phyloP scores from a whole-genome alignment of 331 rosid species.

The Pyracantha coccinea region DNA sequence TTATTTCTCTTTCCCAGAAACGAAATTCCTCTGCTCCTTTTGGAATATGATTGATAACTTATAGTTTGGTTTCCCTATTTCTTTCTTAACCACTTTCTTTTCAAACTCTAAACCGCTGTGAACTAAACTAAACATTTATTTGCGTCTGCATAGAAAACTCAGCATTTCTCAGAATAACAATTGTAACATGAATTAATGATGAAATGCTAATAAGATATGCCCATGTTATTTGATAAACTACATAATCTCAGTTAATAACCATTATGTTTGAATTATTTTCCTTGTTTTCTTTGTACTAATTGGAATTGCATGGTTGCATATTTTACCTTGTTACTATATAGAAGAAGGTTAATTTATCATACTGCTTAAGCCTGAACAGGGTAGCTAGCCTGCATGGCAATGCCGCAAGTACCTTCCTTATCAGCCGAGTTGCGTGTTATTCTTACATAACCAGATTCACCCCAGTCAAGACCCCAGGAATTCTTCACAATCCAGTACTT shows the following conservation, averaged over 20 bases:
- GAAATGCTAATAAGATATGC: background rate
- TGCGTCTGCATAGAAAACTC: background rate
- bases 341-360: slow-evolving; percentile 12
- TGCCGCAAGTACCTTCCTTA: slow-evolving; percentile 54
- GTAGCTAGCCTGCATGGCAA: slow-evolving; percentile 63
- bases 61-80: background rate
- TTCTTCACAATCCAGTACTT: slow-evolving; percentile 71
- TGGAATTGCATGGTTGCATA: background rate
- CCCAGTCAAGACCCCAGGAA: slow-evolving; percentile 70
- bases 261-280: background rate
- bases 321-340: background rate
- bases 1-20: too few species aligned
- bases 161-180: background rate
- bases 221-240: background rate
- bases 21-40: background rate
- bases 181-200: background rate
- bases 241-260: background rate
- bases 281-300: background rate
- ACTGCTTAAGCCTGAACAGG: slow-evolving; percentile 34
- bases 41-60: background rate
- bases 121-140: background rate
- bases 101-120: background rate
- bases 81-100: background rate
- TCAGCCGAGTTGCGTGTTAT: slow-evolving; percentile 19
- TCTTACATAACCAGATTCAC: slow-evolving; percentile 61